phyloP scores from a whole-genome alignment of 305 asterid species.

The Fraxinus baroniana region DNA sequence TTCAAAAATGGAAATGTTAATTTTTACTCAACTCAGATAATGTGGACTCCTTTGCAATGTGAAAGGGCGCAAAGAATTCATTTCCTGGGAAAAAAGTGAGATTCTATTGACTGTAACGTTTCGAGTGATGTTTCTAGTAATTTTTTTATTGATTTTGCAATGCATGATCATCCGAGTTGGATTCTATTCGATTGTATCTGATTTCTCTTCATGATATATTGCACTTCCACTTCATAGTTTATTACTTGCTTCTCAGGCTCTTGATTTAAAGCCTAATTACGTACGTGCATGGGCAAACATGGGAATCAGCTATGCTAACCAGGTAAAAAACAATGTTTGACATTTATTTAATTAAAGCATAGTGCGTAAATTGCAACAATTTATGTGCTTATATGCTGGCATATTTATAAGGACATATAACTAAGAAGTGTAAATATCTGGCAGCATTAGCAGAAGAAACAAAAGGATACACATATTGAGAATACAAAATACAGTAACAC shows the following conservation, averaged over 20 bases:
- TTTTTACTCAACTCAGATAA: neutral
- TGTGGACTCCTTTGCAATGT: neutral
- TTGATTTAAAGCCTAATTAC: slow-evolving; percentile 94
- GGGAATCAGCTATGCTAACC: slow-evolving; percentile 99
- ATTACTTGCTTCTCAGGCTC: slow-evolving; percentile 61
- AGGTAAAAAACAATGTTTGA: slow-evolving; percentile 46
- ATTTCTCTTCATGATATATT: slow-evolving; percentile 14
- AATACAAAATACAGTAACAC: neutral
- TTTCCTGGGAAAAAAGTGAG: neutral
- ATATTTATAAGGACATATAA: neutral
- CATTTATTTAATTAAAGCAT: slow-evolving; percentile 4
- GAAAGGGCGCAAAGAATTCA: neutral
- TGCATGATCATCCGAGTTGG: neutral
- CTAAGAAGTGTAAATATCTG: neutral
- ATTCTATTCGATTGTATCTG: neutral
- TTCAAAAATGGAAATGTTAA: slow-evolving; percentile 3
- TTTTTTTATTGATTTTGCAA: neutral
- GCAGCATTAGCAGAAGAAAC: slow-evolving; percentile 11
- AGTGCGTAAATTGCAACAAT: neutral
- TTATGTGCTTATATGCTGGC: slow-evolving; percentile 15
- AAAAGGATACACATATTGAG: neutral
- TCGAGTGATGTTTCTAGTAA: neutral
- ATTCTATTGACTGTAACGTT: neutral
- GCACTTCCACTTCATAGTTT: slow-evolving; percentile 10
- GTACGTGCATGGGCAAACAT: slow-evolving; percentile 99